Evolutionary conservation across 352 stramenopile species (phyloP).

Genomic region (Phytopythium aichiense): DNA sequence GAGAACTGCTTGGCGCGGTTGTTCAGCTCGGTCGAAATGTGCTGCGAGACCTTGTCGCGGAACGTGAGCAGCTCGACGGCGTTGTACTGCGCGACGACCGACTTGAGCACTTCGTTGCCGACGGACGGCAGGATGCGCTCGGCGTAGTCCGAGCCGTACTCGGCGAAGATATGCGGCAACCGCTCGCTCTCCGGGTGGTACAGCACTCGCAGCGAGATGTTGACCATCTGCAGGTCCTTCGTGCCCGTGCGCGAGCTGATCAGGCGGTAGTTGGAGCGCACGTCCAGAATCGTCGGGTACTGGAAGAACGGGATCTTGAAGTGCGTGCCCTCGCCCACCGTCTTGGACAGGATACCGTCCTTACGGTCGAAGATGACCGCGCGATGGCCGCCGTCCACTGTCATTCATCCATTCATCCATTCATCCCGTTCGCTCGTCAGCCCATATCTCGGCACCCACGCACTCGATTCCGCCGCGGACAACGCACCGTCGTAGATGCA

Average conservation of each 20-base stretch:
- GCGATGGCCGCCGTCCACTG: conserved; percentile 97
- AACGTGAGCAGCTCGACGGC: conserved; percentile 98
- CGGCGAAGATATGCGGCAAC: conserved; percentile 95
- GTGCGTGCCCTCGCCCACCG: conserved; percentile 97
- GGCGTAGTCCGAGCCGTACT: conserved; percentile 97
- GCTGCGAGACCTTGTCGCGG: conserved; percentile 96
- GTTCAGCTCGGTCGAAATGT: conserved; percentile 97
- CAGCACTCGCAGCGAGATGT: conserved; percentile 98
- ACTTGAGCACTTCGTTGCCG: conserved; percentile 95
- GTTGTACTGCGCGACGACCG: conserved; percentile 97
- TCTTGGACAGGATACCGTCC: conserved; percentile 95
- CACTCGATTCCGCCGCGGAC: background rate
- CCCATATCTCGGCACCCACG: background rate
- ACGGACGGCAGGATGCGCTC: conserved; percentile 99
- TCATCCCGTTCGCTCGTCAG: background rate
- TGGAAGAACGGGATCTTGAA: conserved; percentile 99
- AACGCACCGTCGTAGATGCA: conserved; percentile 83
- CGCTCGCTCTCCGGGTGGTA: conserved; percentile 93
- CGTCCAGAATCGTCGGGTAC: conserved; percentile 98
- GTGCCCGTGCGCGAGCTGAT: conserved; percentile 97
- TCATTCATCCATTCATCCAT: background rate
- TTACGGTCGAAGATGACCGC: conserved; percentile 99
- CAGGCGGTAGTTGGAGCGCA: conserved; percentile 96
- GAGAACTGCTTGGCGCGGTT: conserved; percentile 97
- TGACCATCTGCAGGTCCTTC: conserved; percentile 99